phyloP scores from a whole-genome alignment of 75 land plant genomes.

The Pinus tabuliformis region DNA sequence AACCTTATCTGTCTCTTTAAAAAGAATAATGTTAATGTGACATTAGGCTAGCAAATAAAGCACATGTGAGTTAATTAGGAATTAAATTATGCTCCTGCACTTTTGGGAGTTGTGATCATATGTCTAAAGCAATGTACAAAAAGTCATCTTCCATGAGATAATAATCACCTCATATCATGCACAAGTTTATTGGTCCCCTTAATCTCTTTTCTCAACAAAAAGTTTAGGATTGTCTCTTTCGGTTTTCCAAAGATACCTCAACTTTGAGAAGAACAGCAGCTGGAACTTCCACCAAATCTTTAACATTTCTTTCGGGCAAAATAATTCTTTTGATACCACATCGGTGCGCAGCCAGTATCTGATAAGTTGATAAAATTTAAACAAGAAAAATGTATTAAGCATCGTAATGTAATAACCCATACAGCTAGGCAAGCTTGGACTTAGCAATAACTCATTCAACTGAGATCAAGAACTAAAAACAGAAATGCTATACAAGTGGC shows the following conservation, averaged over 20 bases:
- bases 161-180: too few species aligned
- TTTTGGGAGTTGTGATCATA: too few species aligned
- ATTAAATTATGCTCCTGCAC: too few species aligned
- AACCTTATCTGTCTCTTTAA: too few species aligned
- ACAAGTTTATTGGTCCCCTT: too few species aligned
- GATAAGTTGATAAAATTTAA: neutral
- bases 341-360: conserved; percentile 98
- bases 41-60: too few species aligned
- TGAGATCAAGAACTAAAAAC: neutral
- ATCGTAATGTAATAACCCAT: neutral
- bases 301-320: conserved; percentile 87
- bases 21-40: too few species aligned
- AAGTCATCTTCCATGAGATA: too few species aligned
- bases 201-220: too few species aligned
- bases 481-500: neutral
- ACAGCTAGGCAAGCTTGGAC: neutral
- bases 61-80: too few species aligned
- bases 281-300: conserved; percentile 94
- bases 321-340: conserved; percentile 96
- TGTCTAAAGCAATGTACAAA: too few species aligned
- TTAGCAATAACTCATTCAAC: neutral
- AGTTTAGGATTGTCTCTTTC: too few species aligned
- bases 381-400: neutral
- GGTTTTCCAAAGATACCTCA: conserved; percentile 54
- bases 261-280: conserved; percentile 60